These are phyloP conservation scores for Chlorophyllum brunneum DNA, from an alignment of 768 basidiomycete genomes.

Conservation along the genomic window DNA sequence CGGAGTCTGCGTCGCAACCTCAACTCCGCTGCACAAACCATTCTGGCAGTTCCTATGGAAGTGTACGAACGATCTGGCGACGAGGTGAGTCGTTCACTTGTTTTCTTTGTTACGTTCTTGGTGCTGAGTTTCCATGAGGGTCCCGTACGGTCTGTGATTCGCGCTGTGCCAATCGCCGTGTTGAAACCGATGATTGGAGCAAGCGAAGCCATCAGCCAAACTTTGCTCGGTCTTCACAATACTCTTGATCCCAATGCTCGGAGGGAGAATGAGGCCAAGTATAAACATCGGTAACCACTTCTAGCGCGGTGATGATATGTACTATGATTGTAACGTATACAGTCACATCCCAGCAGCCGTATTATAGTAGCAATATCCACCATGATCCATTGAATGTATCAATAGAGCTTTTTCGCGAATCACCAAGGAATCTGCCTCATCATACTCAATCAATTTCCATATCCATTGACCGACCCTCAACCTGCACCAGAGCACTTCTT, in stretches of 20 bases:
- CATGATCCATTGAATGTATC: conserved; percentile 6
- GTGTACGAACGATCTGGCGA: conserved; percentile 93
- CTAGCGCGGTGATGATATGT: background rate
- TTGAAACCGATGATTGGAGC: conserved; percentile 98
- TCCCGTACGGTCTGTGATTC: conserved; percentile 87
- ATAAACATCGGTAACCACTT: conserved; percentile 65
- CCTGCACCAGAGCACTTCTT: conserved; percentile 71
- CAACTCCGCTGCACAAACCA: conserved; percentile 94
- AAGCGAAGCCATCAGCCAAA: conserved; percentile 94
- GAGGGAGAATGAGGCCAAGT: conserved; percentile 88
- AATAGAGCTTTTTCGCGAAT: background rate
- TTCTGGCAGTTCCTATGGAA: conserved; percentile 98
- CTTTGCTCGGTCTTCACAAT: conserved; percentile 89
- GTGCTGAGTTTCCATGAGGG: conserved; percentile 49
- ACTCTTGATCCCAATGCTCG: conserved; percentile 83
- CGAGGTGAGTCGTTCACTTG: conserved; percentile 53
- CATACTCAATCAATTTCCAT: conserved; percentile 75
- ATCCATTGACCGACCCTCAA: conserved; percentile 85
- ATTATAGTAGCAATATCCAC: conserved; percentile 16
- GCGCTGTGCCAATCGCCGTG: conserved; percentile 96
- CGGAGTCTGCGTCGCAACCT: conserved; percentile 82
- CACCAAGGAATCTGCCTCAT: background rate
- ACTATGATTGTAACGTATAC: conserved; percentile 11
- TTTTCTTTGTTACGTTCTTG: background rate
- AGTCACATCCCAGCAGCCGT: conserved; percentile 8